phyloP scores from a whole-genome alignment of 179 eudicot species.

The Heliamphora pulchella region DNA sequence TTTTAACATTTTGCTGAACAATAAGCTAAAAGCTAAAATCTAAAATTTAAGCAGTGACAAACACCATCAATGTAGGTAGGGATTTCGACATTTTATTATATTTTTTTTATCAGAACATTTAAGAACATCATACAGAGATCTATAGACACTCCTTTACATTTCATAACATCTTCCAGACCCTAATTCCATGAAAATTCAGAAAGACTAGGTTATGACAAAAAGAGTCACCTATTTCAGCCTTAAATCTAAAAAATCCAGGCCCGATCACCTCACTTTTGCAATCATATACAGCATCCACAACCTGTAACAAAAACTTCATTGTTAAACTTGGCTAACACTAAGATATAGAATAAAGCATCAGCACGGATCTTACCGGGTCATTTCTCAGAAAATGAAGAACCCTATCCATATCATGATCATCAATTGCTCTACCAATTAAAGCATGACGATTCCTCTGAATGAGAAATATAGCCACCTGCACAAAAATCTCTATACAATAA shows the following conservation, averaged over 20 bases:
- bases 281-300: constrained; percentile 89
- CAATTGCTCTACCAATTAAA: constrained; percentile 96
- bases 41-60: too few species aligned
- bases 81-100: too few species aligned
- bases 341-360: constrained; percentile 2
- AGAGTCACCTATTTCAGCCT: constrained; percentile 85
- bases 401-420: constrained; percentile 79
- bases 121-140: not conserved
- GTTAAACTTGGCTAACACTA: not conserved
- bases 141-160: not conserved
- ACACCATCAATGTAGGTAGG: too few species aligned
- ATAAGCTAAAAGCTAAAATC: too few species aligned
- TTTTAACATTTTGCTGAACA: too few species aligned
- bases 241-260: constrained; percentile 95
- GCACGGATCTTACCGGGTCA: constrained; percentile 58
- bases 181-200: not conserved
- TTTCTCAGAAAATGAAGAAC: constrained; percentile 74
- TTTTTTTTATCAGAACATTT: not conserved
- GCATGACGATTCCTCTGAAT: constrained; percentile 98
- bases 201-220: not conserved
- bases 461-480: constrained; percentile 94
- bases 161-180: not conserved
- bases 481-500: constrained; percentile 12
- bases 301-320: constrained; percentile 35
- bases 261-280: constrained; percentile 99